Evolutionary conservation across 176 grass and related monocot genomes (phyloP), one percentile per base, ranked within the genome.

Genomic region (Oryza glumipatula): DNA sequence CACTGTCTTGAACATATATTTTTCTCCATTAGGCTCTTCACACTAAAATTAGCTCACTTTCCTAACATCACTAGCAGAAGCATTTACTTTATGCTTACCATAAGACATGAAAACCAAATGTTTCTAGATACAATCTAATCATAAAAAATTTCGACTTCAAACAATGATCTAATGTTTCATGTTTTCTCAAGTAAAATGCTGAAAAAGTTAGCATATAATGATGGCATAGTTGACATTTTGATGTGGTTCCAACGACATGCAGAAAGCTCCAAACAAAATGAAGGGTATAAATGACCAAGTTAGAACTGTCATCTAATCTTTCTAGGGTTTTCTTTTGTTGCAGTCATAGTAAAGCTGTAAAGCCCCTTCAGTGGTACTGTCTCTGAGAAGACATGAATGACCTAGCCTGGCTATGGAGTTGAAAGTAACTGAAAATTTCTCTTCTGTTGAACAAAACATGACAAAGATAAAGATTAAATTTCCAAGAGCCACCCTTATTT

Each of bases 71-170:
- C 51, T 13, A 65, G 24, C 9, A 28, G 5, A 22, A 39, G 22
- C 26, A 86, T 74, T 30, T 85, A 78, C 24, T 28, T 73, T 14
- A 64, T 21, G 35, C 47, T 69, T 36, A 39, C 28, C 70, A 76
- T 46, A 61, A 60, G 68, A 66, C 61, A 73, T 38, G 74, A 70
- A 46, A 32, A 33, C 12, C 21, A 24, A 3, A 44, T 64, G 30
- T 13, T 68, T 81, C 12, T 70, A 15, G 4, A 24, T 8, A 19
- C 21, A 24, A 3, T 4, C 65, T 14, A 69, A 3, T 26, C 7
- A 70, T 58, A 2, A 2, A 67, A 47, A 41, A 11, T 5, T 70
- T 7, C 0, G 24, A 65, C 41, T 38, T 5, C 4, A 38, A 47
- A 14, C 15, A 26, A 84, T 39, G 33, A 39, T 28, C 12, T 8